Conservation (phyloP, 192 early-diverging fungal species). For the Neocallimastix lanati region DNA sequence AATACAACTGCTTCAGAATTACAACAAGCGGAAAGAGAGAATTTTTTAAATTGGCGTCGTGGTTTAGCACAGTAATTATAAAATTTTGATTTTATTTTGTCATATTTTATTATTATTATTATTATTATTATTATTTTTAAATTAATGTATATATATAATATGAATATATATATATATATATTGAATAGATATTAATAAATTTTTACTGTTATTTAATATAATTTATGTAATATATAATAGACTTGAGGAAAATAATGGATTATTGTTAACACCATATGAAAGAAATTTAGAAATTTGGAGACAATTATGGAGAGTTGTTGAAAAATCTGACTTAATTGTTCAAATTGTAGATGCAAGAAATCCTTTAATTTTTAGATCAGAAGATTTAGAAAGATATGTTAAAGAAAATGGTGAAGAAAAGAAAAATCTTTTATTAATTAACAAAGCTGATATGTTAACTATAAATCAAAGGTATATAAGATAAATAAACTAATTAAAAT, state of each 20-base stretch:
- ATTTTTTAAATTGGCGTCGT: slow-evolving; percentile 85
- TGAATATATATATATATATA: not conserved
- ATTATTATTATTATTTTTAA: no score
- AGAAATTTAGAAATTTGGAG: slow-evolving; percentile 97
- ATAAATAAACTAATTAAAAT: no score
- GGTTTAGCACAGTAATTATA: slow-evolving; percentile 45
- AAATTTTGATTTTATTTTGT: no score
- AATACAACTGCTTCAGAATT: slow-evolving; percentile 64
- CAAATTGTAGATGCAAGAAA: slow-evolving; percentile 99
- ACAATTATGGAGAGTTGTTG: slow-evolving; percentile 97
- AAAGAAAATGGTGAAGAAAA: slow-evolving; percentile 70
- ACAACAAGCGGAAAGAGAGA: slow-evolving; percentile 60
- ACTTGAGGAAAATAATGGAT: slow-evolving; percentile 78
- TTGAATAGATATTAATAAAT: no score
- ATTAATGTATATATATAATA: no score
- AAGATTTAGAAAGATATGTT: slow-evolving; percentile 81
- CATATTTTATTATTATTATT: no score
- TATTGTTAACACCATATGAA: slow-evolving; percentile 94
- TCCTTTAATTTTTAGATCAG: slow-evolving; percentile 74
- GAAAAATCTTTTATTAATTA: slow-evolving; percentile 76
- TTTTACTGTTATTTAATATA: no score
- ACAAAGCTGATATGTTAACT: slow-evolving; percentile 97
- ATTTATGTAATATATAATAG: no score
- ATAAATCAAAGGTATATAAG: slow-evolving; percentile 48
- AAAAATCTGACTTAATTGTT: slow-evolving; percentile 83